Evolutionary conservation across 306 rosid species (phyloP).

Genomic region (Quercus glauca): DNA sequence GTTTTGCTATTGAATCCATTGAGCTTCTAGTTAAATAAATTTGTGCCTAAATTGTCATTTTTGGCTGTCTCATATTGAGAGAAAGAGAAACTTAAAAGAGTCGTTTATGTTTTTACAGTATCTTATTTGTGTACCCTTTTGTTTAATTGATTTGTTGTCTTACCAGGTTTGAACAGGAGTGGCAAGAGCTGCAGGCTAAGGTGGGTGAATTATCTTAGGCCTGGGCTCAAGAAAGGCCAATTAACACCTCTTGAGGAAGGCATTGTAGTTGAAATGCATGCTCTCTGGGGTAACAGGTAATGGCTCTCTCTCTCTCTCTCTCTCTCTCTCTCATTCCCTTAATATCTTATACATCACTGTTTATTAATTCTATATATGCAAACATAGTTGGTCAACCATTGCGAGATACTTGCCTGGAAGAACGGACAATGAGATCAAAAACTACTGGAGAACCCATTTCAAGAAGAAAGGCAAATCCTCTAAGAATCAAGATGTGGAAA

Average conservation of each 20-base stretch:
- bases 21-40: neutral
- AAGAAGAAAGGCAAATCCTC: slow-evolving; percentile 41
- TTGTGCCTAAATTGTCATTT: neutral
- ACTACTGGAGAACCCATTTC: slow-evolving; percentile 77
- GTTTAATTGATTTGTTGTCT: neutral
- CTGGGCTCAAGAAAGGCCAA: slow-evolving; percentile 68
- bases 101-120: too few relatives aligned
- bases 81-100: neutral
- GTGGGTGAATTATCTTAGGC: slow-evolving; percentile 80
- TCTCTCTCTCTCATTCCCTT: neutral
- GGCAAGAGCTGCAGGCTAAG: slow-evolving; percentile 83
- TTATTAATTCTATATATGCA: neutral
- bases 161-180: slow-evolving; percentile 55
- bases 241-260: slow-evolving; percentile 61
- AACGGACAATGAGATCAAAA: slow-evolving; percentile 77
- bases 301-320: neutral
- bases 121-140: neutral
- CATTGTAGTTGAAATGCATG: slow-evolving; percentile 62
- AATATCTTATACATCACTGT: too few relatives aligned
- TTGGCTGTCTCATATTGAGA: neutral
- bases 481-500: slow-evolving; percentile 28
- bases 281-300: slow-evolving; percentile 73
- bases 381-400: slow-evolving; percentile 69
- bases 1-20: neutral
- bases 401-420: slow-evolving; percentile 79